Evolutionary conservation across 2,329 filamentous ascomycete species (phyloP).

Genomic region (Arthroderma uncinatum): DNA sequence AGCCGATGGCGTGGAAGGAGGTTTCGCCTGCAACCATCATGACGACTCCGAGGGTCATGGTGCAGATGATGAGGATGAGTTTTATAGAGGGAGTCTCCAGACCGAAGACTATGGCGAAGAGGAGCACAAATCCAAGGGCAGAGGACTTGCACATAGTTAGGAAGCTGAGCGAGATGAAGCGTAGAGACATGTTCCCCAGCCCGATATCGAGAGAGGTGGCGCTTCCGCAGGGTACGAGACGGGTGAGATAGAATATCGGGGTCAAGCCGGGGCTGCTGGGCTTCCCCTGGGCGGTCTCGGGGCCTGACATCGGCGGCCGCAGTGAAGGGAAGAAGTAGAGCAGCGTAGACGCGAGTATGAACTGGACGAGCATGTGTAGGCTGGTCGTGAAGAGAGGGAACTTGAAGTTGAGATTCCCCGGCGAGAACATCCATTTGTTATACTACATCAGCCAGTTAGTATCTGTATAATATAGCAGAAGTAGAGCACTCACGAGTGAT

Average conservation of each 20-base stretch:
- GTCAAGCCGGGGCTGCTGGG: slow-evolving; percentile 39
- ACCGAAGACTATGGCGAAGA: slow-evolving; percentile 90
- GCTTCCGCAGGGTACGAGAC: slow-evolving; percentile 81
- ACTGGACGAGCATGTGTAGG: slow-evolving; percentile 93
- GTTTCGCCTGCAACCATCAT: slow-evolving; percentile 98
- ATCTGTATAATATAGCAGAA: neutral
- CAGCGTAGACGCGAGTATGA: slow-evolving; percentile 63
- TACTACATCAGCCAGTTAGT: slow-evolving; percentile 46
- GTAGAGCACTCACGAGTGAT: slow-evolving; percentile 55
- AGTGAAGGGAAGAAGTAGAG: slow-evolving; percentile 74
- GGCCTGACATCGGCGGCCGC: slow-evolving; percentile 45
- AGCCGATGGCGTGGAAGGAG: slow-evolving; percentile 75
- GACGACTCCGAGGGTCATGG: slow-evolving; percentile 86
- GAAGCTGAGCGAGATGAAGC: slow-evolving; percentile 93
- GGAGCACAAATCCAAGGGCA: slow-evolving; percentile 81
- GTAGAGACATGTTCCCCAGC: slow-evolving; percentile 86
- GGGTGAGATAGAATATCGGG: slow-evolving; percentile 73
- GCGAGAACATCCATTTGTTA: slow-evolving; percentile 99
- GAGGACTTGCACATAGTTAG: slow-evolving; percentile 99
- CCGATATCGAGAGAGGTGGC: slow-evolving; percentile 94
- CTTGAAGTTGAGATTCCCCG: slow-evolving; percentile 72
- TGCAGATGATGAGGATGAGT: slow-evolving; percentile 73
- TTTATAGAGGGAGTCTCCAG: slow-evolving; percentile 80
- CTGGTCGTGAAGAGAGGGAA: slow-evolving; percentile 94
- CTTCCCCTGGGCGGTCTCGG: slow-evolving; percentile 12